Percentiles rank a stretch among this genome's conserved stretches.
These are phyloP conservation scores for Phytophthora aleatoria DNA, from an alignment of 352 stramenopile genomes.

Conservation along the genomic window DNA sequence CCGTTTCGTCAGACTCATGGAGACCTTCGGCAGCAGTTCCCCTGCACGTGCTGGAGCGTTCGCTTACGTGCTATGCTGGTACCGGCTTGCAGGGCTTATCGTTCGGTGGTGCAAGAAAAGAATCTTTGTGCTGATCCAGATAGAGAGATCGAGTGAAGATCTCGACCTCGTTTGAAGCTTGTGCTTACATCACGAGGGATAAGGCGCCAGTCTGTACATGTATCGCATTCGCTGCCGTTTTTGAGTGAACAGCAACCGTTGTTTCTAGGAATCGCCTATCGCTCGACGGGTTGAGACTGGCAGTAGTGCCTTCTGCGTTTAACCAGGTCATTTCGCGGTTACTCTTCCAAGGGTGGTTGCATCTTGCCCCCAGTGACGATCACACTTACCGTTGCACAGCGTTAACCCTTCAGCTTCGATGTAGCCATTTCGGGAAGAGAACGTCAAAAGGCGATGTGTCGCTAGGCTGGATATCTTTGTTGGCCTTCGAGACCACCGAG, in stretches of 20 bases:
- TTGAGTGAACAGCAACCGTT: not conserved
- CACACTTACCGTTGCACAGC: not conserved
- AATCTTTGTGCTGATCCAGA: not conserved
- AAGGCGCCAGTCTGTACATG: not conserved
- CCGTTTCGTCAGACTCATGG: slow-evolving; percentile 9
- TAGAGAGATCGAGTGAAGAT: not conserved
- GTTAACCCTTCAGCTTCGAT: slow-evolving; percentile 5
- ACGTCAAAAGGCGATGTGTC: not conserved
- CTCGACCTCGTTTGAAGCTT: not conserved
- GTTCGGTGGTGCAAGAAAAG: not conserved
- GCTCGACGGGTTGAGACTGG: not conserved
- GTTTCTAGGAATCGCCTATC: not conserved
- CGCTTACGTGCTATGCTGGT: slow-evolving; percentile 4
- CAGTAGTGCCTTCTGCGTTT: not conserved
- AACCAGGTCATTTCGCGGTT: not conserved
- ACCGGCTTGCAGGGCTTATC: not conserved
- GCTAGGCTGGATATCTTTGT: too few species aligned
- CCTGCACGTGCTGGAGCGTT: slow-evolving; percentile 18
- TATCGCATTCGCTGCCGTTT: not conserved
- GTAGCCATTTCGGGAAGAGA: too few species aligned
- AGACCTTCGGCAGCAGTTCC: slow-evolving; percentile 15
- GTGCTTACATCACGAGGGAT: not conserved
- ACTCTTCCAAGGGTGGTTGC: not conserved
- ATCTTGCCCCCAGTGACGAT: not conserved
- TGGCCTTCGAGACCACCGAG: slow-evolving; percentile 2